Evolutionary conservation across 495 filamentous ascomycete genomes (phyloP), one percentile per base, ranked within the genome.

Genomic region (Lindgomyces ingoldianus): DNA sequence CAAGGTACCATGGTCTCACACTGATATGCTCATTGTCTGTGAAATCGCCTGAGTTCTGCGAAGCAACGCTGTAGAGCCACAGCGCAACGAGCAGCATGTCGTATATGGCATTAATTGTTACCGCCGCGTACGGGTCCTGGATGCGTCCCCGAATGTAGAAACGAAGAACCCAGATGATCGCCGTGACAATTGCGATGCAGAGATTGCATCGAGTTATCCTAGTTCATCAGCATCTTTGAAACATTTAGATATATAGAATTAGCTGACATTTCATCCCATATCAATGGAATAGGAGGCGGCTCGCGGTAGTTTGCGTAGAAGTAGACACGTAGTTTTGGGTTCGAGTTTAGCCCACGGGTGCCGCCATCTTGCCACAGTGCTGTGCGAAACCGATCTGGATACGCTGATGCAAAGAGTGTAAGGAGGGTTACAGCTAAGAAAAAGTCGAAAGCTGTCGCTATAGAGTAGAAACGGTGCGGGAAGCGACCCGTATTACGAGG

Each of bases 251-350:
- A 21, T 39, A 41, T 41, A 42, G 29, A 2, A 21, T 11, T 6
- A 9, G 36, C 27, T 2, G 27, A 57, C 53, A 16, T 42, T 57
- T 57, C 53, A 41, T 57, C 53, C 53, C 53, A 57, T 12, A 57
- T 44, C 9, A 57, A 1, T 3, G 53, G 16, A 16, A 57, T 26
- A 14, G 53, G 53, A 42, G 53, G 53, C 16, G 53, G 29, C 53
- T 57, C 53, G 53, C 53, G 53, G 25, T 57, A 44, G 53, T 57
- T 57, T 22, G 53, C 53, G 30, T 57, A 57, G 30, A 41, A 57
- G 53, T 57, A 57, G 9, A 57, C 36, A 16, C 53, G 53, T 14
- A 41, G 36, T 9, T 25, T 21, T 1, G 53, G 53, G 16, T 57
- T 21, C 16, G 53, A 57, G 16, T 57, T 57, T 19, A n/a, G 27